Percentiles rank a stretch among this genome's conserved stretches.
Conservation (phyloP, 2,329 filamentous ascomycete genomes). For the Calonectria leucothoes region DNA sequence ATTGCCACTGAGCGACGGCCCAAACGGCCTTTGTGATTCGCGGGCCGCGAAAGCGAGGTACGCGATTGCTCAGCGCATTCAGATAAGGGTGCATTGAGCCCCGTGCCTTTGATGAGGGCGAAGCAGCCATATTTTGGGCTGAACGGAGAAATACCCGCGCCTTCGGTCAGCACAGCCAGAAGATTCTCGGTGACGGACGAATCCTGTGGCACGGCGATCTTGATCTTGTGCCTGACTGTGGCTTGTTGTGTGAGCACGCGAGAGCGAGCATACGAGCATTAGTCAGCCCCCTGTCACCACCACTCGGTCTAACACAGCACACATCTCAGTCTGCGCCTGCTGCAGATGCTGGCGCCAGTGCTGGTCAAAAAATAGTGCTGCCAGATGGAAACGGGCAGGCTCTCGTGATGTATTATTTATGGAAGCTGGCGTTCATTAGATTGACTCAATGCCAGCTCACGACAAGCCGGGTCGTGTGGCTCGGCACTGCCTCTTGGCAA, state of each 20-base stretch:
- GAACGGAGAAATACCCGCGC: neutral
- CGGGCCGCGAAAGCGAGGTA: neutral
- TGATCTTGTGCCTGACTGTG: slow-evolving; percentile 5
- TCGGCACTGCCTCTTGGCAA: neutral
- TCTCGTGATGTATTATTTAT: neutral
- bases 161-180: slow-evolving; percentile 28
- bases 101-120: neutral
- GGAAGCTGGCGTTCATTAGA: neutral
- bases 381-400: neutral
- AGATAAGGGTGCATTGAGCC: neutral
- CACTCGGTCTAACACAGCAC: neutral
- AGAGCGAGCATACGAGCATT: neutral
- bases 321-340: neutral
- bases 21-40: slow-evolving; percentile 18
- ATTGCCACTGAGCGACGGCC: neutral
- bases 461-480: neutral
- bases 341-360: neutral
- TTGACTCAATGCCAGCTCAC: neutral
- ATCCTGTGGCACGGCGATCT: neutral
- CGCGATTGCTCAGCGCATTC: slow-evolving; percentile 21
- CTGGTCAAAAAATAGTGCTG: neutral
- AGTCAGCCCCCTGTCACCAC: neutral
- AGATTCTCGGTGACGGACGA: slow-evolving; percentile 30
- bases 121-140: neutral
- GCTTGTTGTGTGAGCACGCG: neutral